These are phyloP conservation scores for Lepiota venenata DNA, from an alignment of 768 basidiomycete species.

Conservation along the genomic window DNA sequence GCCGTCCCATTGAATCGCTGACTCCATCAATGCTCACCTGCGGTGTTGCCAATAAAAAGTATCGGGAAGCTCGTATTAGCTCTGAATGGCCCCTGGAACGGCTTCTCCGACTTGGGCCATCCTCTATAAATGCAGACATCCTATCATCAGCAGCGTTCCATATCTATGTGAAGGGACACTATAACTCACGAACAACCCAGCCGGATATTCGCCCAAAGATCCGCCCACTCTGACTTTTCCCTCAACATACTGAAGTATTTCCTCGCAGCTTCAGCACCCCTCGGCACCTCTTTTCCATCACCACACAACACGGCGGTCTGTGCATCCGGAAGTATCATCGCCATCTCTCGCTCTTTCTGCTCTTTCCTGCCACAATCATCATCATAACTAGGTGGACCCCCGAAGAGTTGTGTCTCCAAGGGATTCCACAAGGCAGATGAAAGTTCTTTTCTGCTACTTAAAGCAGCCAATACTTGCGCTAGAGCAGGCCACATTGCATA, in stretches of 20 bases:
- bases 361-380: slow-evolving; percentile 16
- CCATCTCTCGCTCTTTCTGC: slow-evolving; percentile 7
- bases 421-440: slow-evolving; percentile 23
- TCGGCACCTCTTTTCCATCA: slow-evolving; percentile 30
- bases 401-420: slow-evolving; percentile 16
- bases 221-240: slow-evolving; percentile 27
- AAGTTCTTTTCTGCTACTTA: slow-evolving; percentile 25
- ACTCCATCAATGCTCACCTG: slow-evolving; percentile 19
- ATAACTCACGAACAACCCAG: slow-evolving; percentile 28
- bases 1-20: too few species aligned
- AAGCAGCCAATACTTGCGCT: slow-evolving; percentile 31
- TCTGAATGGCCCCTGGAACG: slow-evolving; percentile 28
- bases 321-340: slow-evolving; percentile 16
- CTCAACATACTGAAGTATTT: slow-evolving; percentile 23
- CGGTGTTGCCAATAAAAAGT: slow-evolving; percentile 38
- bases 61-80: slow-evolving; percentile 37
- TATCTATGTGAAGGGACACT: background rate
- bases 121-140: background rate
- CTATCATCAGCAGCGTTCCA: background rate
- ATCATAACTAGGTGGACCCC: slow-evolving; percentile 20
- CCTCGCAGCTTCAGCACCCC: slow-evolving; percentile 23
- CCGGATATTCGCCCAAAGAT: slow-evolving; percentile 26
- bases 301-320: slow-evolving; percentile 27
- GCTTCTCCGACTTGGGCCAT: slow-evolving; percentile 13
- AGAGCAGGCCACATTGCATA: slow-evolving; percentile 29